Percentiles rank a stretch among this genome's conserved stretches.
These are phyloP conservation scores for Fonsecaea nubica DNA, from an alignment of 2,329 filamentous ascomycete species.

Conservation along the genomic window DNA sequence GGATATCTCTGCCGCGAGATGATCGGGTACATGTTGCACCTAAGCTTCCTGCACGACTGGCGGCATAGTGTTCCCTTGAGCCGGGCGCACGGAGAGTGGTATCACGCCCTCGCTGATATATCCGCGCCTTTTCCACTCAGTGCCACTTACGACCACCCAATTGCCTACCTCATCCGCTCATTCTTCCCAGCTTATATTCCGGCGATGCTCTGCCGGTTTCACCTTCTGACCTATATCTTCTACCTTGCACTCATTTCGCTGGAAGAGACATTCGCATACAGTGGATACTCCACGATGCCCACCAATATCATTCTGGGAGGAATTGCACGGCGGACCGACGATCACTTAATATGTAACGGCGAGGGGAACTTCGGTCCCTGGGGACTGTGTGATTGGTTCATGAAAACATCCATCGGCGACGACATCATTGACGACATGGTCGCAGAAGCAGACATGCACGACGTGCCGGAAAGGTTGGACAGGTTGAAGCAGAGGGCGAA, in stretches of 20 bases:
- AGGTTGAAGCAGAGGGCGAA: slow-evolving; percentile 43
- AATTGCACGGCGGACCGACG: slow-evolving; percentile 64
- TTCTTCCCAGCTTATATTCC: slow-evolving; percentile 65
- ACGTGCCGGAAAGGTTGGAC: slow-evolving; percentile 45
- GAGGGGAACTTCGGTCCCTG: slow-evolving; percentile 55
- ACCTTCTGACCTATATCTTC: slow-evolving; percentile 65
- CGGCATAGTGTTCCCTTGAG: slow-evolving; percentile 39
- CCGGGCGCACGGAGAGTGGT: slow-evolving; percentile 59
- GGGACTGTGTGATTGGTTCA: slow-evolving; percentile 55
- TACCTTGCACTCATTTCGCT: slow-evolving; percentile 62
- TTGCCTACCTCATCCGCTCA: slow-evolving; percentile 59
- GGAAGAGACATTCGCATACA: slow-evolving; percentile 66
- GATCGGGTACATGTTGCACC: slow-evolving; percentile 76
- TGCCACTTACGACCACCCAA: slow-evolving; percentile 67
- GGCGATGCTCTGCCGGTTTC: slow-evolving; percentile 64
- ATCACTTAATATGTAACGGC: slow-evolving; percentile 59
- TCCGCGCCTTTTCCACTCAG: slow-evolving; percentile 61
- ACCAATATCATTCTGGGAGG: slow-evolving; percentile 64
- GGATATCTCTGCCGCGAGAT: slow-evolving; percentile 66
- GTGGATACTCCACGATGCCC: slow-evolving; percentile 64
- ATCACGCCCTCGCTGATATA: slow-evolving; percentile 55
- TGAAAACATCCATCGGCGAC: slow-evolving; percentile 50
- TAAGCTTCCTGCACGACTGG: slow-evolving; percentile 68
- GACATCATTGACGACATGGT: slow-evolving; percentile 59
- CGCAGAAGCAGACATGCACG: slow-evolving; percentile 48